Percentiles rank a stretch among this genome's conserved stretches.
These are phyloP conservation scores for Alternaria sp. DNA, from an alignment of 2,329 filamentous ascomycete species.

Conservation along the genomic window DNA sequence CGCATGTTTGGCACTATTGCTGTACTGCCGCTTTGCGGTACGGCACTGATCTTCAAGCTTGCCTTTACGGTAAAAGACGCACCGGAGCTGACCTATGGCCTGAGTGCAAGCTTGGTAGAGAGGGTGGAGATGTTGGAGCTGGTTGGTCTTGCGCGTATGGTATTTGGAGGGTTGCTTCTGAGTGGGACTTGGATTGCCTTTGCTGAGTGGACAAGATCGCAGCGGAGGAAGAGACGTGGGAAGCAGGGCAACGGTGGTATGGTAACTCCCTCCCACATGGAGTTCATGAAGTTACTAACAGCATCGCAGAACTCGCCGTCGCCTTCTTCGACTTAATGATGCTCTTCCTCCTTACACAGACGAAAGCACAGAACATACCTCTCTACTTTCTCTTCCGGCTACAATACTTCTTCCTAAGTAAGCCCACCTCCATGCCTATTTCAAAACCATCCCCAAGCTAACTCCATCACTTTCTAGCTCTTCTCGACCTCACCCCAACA, in stretches of 20 bases:
- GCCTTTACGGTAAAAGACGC: constrained; percentile 88
- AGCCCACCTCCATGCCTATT: constrained; percentile 42
- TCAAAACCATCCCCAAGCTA: constrained; percentile 24
- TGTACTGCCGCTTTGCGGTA: constrained; percentile 56
- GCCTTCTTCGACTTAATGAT: constrained; percentile 70
- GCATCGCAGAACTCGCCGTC: constrained; percentile 56
- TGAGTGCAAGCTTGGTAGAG: constrained; percentile 56
- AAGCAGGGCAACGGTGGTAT: constrained; percentile 39
- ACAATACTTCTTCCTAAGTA: constrained; percentile 63
- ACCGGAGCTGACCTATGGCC: constrained; percentile 71
- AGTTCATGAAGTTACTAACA: background rate
- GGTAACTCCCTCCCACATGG: constrained; percentile 1
- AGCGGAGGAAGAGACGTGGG: constrained; percentile 22
- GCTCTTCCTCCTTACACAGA: constrained; percentile 86
- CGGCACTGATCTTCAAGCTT: constrained; percentile 84
- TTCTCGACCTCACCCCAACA: constrained; percentile 59
- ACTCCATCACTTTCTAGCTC: constrained; percentile 28
- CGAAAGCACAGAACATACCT: constrained; percentile 83
- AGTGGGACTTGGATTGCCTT: constrained; percentile 43
- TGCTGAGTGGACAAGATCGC: constrained; percentile 39
- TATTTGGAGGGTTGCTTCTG: constrained; percentile 51
- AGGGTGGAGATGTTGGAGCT: constrained; percentile 54
- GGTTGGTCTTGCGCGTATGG: constrained; percentile 43
- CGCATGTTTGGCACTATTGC: constrained; percentile 44
- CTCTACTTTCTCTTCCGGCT: constrained; percentile 79